Percentiles rank a stretch among this genome's conserved stretches.
Evolutionary conservation across 805 yeast genomes (phyloP).

Genomic region (Starmerella gropengiesseri): DNA sequence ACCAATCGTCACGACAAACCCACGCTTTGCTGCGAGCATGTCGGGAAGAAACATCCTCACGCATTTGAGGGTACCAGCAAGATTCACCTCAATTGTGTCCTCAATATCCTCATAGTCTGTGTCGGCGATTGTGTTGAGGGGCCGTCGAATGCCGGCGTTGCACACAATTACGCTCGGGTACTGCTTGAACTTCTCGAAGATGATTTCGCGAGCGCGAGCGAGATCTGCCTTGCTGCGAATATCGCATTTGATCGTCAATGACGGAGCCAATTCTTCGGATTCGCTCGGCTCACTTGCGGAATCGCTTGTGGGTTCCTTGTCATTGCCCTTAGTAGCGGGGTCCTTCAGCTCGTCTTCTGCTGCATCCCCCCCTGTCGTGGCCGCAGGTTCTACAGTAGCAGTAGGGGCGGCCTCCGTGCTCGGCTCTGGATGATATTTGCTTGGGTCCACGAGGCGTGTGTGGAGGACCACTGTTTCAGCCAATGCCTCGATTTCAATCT

Average conservation of each 20-base stretch:
- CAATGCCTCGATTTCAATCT: no score
- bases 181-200: slow-evolving; percentile 42
- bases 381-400: no score
- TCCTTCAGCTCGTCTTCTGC: no score
- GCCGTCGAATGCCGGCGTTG: slow-evolving; percentile 60
- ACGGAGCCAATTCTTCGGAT: slow-evolving; percentile 5
- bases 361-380: no score
- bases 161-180: slow-evolving; percentile 58
- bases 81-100: slow-evolving; percentile 52
- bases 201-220: slow-evolving; percentile 30
- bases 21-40: slow-evolving; percentile 52
- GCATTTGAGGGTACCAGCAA: slow-evolving; percentile 58
- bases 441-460: no score
- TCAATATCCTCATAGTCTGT: slow-evolving; percentile 50
- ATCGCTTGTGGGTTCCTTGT: no score
- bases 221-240: slow-evolving; percentile 47
- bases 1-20: slow-evolving; percentile 70
- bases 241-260: slow-evolving; percentile 43
- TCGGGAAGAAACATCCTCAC: slow-evolving; percentile 61
- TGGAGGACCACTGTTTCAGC: no score
- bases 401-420: no score
- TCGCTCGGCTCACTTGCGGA: neutral
- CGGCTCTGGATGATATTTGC: no score
- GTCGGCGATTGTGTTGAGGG: slow-evolving; percentile 31
- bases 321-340: no score